Percentiles rank a stretch among this genome's conserved stretches.
Evolutionary conservation across 139 green algal species (phyloP).

Genomic region (Medakamo hakoo): DNA sequence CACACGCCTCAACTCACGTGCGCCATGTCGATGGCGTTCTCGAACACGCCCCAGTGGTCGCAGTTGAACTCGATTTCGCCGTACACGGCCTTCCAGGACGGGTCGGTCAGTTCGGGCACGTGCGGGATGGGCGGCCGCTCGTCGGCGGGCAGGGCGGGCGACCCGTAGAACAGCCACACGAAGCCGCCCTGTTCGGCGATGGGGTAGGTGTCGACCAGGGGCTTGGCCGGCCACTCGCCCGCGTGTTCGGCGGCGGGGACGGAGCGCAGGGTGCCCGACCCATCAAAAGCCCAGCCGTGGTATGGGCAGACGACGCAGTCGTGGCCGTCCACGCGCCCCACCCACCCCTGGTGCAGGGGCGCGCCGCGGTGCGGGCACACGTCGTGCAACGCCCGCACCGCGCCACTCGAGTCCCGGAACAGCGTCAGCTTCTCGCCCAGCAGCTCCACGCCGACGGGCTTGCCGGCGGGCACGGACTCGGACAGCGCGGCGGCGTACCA

Average conservation of each 20-base stretch:
- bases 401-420: slow-evolving; percentile 29
- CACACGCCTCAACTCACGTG: neutral
- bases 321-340: slow-evolving; percentile 18
- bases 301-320: slow-evolving; percentile 48
- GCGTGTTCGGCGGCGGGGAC: slow-evolving; percentile 28
- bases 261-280: slow-evolving; percentile 23
- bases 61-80: slow-evolving; percentile 39
- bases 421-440: slow-evolving; percentile 50
- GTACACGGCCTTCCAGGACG: slow-evolving; percentile 49
- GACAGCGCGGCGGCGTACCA: slow-evolving; percentile 53
- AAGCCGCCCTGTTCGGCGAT: slow-evolving; percentile 60
- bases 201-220: slow-evolving; percentile 37
- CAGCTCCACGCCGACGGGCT: slow-evolving; percentile 53
- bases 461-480: slow-evolving; percentile 24
- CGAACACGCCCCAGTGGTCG: slow-evolving; percentile 55
- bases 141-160: slow-evolving; percentile 36
- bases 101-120: slow-evolving; percentile 53
- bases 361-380: slow-evolving; percentile 61
- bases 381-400: slow-evolving; percentile 47
- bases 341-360: slow-evolving; percentile 31
- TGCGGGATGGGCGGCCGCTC: slow-evolving; percentile 57
- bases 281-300: slow-evolving; percentile 64
- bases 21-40: slow-evolving; percentile 79
- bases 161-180: slow-evolving; percentile 68
- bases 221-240: slow-evolving; percentile 33